Percentiles rank a stretch among this genome's conserved stretches.
These are phyloP conservation scores for Neonothopanus nambi DNA, from an alignment of 1,284 basidiomycete genomes.

Conservation along the genomic window DNA sequence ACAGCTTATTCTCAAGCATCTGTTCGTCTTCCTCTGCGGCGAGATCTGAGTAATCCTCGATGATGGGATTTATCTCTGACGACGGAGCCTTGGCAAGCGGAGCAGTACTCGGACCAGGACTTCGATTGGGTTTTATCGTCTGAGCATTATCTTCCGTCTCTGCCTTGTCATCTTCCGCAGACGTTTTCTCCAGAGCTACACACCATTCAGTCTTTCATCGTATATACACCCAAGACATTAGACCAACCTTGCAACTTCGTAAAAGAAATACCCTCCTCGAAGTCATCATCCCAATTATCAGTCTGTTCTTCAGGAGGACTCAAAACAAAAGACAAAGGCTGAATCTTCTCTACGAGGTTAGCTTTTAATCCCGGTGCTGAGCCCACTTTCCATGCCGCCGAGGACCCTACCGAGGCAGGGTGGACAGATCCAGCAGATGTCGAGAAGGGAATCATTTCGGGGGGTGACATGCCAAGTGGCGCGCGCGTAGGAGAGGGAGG, in stretches of 20 bases:
- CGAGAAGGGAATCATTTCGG: conserved; percentile 27
- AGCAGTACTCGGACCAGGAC: conserved; percentile 54
- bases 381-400: conserved; percentile 33
- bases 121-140: conserved; percentile 74
- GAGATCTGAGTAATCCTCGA: conserved; percentile 91
- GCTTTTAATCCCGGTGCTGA: conserved; percentile 11
- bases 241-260: conserved; percentile 75
- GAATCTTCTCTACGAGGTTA: conserved; percentile 57
- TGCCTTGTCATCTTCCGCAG: conserved; percentile 53
- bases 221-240: background rate
- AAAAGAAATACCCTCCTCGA: conserved; percentile 89
- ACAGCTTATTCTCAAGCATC: conserved; percentile 73
- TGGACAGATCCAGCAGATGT: conserved; percentile 31
- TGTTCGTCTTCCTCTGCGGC: conserved; percentile 74
- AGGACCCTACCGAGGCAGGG: too few relatives aligned
- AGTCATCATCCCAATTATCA: conserved; percentile 98
- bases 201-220: conserved; percentile 5
- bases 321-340: conserved; percentile 55
- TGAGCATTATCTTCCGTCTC: conserved; percentile 67
- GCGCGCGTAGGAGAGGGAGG: conserved; percentile 43
- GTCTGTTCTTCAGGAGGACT: conserved; percentile 80
- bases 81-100: conserved; percentile 63
- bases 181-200: conserved; percentile 61
- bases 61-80: conserved; percentile 60
- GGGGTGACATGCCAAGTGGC: conserved; percentile 2